Evolutionary conservation across 2,329 filamentous ascomycete genomes (phyloP), one percentile per base, ranked within the genome.

Genomic region (Colletotrichum abscissum): DNA sequence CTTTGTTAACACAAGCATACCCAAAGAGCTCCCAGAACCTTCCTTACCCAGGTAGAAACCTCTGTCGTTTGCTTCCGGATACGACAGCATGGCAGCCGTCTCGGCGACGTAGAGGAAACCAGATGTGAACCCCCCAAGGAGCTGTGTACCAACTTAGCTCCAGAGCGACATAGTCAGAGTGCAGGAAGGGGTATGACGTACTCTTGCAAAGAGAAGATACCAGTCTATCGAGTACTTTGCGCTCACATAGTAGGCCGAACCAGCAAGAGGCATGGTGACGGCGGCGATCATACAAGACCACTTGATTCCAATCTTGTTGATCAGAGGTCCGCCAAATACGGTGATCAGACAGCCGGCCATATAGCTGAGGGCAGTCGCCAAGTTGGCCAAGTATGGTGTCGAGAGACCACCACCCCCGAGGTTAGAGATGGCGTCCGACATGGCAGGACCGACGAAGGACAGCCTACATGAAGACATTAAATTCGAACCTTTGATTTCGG

Each of bases 241-340:
- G 55, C 76, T 81, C 46, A 78, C 78, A 63, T 82, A 82, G 67
- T 81, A 82, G 14, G 79, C 79, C 16, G 80, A 82, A 1, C 81
- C 81, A 0, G 76, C 76, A 54, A 84, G 73, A 1, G 82, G 82
- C 63, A 83, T 80, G 1, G 78, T 72, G 2, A 80, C 14, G 8
- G 80, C 80, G 7, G 81, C 82, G 54, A 84, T 80, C 38, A 83
- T 74, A 75, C 82, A 83, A 4, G 79, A 78, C 78, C 79, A 81
- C 59, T 80, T 81, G 67, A 83, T 83, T 16, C 82, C 82, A 8
- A 83, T 67, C 63, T 82, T 83, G 74, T 82, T 83, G 74, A 83
- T 83, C 62, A 83, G 66, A 1, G 82, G 82, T 0, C 82, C 82
- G 24, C 82, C 82, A 9, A 81, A 78, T 14, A 72, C 16, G 1